phyloP scores from a whole-genome alignment of 2,329 filamentous ascomycete genomes.

The Aspergillus sergii region DNA sequence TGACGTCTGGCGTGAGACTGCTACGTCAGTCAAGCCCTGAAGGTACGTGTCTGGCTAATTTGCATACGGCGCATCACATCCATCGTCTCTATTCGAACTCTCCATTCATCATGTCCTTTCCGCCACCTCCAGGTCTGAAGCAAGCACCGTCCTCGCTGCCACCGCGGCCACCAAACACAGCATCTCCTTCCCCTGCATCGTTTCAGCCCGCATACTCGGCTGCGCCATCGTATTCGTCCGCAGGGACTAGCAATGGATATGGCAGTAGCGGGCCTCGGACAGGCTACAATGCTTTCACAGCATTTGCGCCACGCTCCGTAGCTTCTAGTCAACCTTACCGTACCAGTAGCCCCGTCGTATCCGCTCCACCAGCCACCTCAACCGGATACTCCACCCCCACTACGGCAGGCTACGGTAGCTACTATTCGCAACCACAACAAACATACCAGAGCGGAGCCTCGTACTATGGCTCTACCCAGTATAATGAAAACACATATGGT shows the following conservation, averaged over 20 bases:
- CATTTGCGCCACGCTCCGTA: slow-evolving; percentile 64
- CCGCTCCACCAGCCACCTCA: slow-evolving; percentile 38
- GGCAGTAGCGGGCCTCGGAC: slow-evolving; percentile 34
- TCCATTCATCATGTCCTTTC: slow-evolving; percentile 74
- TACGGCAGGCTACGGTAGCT: slow-evolving; percentile 42
- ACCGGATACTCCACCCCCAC: slow-evolving; percentile 42
- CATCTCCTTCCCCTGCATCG: slow-evolving; percentile 27
- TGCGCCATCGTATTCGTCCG: slow-evolving; percentile 37
- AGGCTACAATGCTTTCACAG: slow-evolving; percentile 52
- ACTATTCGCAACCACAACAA: slow-evolving; percentile 45
- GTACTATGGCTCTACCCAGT: slow-evolving; percentile 53
- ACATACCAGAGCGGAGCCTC: slow-evolving; percentile 35
- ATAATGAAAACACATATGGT: slow-evolving; percentile 50
- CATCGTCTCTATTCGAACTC: slow-evolving; percentile 37
- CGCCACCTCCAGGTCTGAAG: slow-evolving; percentile 76
- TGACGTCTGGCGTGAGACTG: slow-evolving; percentile 40
- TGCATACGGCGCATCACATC: slow-evolving; percentile 33
- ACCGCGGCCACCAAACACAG: slow-evolving; percentile 67
- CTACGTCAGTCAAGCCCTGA: slow-evolving; percentile 40
- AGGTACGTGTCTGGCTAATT: slow-evolving; percentile 46
- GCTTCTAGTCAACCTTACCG: slow-evolving; percentile 46
- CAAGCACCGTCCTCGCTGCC: slow-evolving; percentile 66
- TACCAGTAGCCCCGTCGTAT: slow-evolving; percentile 40
- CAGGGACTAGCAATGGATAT: slow-evolving; percentile 30
- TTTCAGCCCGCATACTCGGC: slow-evolving; percentile 59